These are phyloP conservation scores for Backusella tarrabulga DNA, from an alignment of 192 early-diverging fungal genomes.

Conservation along the genomic window DNA sequence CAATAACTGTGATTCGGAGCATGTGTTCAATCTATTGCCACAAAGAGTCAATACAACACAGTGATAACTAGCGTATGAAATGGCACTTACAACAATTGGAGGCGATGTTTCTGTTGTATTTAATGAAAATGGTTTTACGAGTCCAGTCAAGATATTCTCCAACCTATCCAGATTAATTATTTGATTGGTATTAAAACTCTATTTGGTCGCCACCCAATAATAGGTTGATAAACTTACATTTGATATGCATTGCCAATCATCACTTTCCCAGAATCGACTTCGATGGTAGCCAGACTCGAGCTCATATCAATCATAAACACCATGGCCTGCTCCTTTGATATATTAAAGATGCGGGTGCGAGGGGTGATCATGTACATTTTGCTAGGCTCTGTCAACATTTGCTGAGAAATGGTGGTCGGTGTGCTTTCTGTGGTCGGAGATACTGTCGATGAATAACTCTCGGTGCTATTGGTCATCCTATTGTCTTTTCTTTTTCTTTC, in stretches of 20 bases:
- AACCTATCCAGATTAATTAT: slow-evolving; percentile 16
- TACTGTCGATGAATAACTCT: background rate
- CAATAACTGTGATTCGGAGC: slow-evolving; percentile 54
- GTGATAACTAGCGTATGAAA: background rate
- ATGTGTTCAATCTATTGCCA: slow-evolving; percentile 24
- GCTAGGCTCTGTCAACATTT: background rate
- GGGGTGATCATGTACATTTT: slow-evolving; percentile 57
- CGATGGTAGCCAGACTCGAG: slow-evolving; percentile 64
- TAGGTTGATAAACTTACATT: slow-evolving; percentile 33
- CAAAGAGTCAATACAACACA: too few relatives aligned
- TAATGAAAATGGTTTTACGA: slow-evolving; percentile 37
- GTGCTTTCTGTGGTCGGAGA: background rate
- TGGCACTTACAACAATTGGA: background rate
- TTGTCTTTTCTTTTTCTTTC: slow-evolving; percentile 16
- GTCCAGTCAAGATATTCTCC: slow-evolving; percentile 24
- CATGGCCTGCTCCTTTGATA: slow-evolving; percentile 58
- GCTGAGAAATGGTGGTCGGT: background rate
- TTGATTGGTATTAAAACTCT: background rate
- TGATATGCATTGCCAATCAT: slow-evolving; percentile 53
- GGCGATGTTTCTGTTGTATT: background rate
- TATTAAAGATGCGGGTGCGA: slow-evolving; percentile 57
- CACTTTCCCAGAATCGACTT: slow-evolving; percentile 35
- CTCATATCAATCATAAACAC: slow-evolving; percentile 71
- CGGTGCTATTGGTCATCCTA: background rate
- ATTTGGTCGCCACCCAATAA: background rate